These are phyloP conservation scores for Acacia pycnantha DNA, from an alignment of 331 rosid species.

Conservation along the genomic window DNA sequence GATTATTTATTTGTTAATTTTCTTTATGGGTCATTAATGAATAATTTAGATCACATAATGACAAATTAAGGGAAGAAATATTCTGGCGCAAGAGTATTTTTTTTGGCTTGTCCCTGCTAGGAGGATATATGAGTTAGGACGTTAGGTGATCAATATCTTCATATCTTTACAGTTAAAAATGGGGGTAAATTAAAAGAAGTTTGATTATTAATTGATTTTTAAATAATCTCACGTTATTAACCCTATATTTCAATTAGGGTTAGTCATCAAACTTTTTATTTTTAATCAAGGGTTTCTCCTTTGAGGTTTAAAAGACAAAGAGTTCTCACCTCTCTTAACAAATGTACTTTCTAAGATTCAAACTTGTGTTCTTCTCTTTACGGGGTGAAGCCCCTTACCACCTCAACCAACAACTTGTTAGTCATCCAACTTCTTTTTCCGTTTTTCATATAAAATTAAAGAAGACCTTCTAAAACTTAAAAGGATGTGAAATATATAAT, in stretches of 20 bases:
- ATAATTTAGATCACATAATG: constrained; percentile 25
- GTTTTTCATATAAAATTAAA: not conserved
- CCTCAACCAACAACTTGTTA: not conserved
- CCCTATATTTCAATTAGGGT: constrained; percentile 25
- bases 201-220: constrained; percentile 14
- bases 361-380: too few species aligned
- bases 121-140: constrained; percentile 42
- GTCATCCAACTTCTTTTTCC: not conserved
- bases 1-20: constrained; percentile 4
- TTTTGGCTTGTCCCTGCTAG: constrained; percentile 36
- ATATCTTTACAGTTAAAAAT: constrained; percentile 20
- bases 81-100: constrained; percentile 23
- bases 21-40: constrained; percentile 20
- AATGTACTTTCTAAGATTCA: rapidly evolving
- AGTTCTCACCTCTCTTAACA: too few species aligned
- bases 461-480: too few species aligned
- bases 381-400: too few species aligned
- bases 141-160: constrained; percentile 53
- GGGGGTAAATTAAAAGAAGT: not conserved
- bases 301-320: too few species aligned
- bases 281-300: too few species aligned
- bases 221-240: constrained; percentile 2
- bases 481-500: too few species aligned
- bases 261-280: not conserved
- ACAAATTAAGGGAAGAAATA: constrained; percentile 30